These are phyloP conservation scores for Cercophora samala DNA, from an alignment of 495 filamentous ascomycete genomes.

Conservation along the genomic window DNA sequence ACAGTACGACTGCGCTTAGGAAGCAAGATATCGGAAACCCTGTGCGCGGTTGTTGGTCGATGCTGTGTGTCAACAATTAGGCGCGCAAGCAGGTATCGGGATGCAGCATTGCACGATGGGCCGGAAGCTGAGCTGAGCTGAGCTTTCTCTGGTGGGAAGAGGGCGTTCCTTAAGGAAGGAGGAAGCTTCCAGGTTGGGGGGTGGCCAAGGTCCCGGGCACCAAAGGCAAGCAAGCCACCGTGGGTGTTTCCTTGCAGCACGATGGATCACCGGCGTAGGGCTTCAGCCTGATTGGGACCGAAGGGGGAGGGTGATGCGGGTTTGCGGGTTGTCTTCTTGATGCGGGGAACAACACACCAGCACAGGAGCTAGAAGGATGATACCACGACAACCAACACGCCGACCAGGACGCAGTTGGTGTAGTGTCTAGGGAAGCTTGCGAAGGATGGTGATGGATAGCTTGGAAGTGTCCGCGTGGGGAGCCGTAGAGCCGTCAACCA, in stretches of 20 bases:
- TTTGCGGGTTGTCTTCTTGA: constrained; percentile 12
- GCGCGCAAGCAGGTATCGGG: constrained; percentile 1
- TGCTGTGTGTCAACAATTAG: constrained; percentile 10
- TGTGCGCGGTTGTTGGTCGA: constrained; percentile 14
- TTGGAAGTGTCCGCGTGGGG: constrained; percentile 17
- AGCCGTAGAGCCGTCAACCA: constrained; percentile 16
- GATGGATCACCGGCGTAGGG: constrained; percentile 25
- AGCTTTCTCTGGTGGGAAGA: constrained; percentile 3
- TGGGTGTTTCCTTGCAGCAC: constrained; percentile 15
- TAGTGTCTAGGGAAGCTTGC: background rate
- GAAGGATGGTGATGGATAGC: background rate
- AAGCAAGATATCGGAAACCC: background rate
- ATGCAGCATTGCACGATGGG: constrained; percentile 10
- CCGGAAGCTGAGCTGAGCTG: constrained; percentile 9
- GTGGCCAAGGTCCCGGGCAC: constrained; percentile 7
- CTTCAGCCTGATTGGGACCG: constrained; percentile 23
- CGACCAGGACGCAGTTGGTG: background rate
- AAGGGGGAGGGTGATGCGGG: constrained; percentile 1
- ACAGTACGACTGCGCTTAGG: constrained; percentile 17
- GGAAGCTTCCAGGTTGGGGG: background rate
- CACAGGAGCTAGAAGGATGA: constrained; percentile 13
- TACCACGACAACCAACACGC: constrained; percentile 18
- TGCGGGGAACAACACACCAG: constrained; percentile 20
- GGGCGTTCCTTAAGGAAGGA: constrained; percentile 8
- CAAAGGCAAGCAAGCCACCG: constrained; percentile 4